phyloP scores from a whole-genome alignment of 1,139 yeast genomes.

The Diutina mesorugosa region DNA sequence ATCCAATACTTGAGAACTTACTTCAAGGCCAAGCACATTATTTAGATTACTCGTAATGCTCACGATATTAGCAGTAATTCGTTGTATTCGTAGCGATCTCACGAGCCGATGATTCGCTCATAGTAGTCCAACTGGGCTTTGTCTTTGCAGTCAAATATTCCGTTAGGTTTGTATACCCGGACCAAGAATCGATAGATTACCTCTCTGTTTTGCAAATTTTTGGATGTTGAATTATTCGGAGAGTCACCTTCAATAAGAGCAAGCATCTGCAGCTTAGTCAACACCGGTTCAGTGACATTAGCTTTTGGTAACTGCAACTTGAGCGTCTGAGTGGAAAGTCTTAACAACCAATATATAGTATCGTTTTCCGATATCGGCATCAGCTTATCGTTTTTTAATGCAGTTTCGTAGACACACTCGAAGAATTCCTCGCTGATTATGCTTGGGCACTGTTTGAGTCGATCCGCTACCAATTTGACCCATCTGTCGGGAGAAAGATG shows the following conservation, averaged over 20 bases:
- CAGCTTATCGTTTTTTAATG: background rate
- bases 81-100: background rate
- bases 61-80: background rate
- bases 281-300: background rate
- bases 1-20: constrained; percentile 81
- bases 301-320: background rate
- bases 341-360: background rate
- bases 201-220: background rate
- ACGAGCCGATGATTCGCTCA: background rate
- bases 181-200: background rate
- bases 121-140: background rate
- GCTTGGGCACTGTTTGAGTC: background rate
- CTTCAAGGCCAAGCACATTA: constrained; percentile 89
- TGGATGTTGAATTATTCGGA: background rate
- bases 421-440: background rate
- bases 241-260: background rate
- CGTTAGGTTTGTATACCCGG: background rate
- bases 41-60: constrained; percentile 25
- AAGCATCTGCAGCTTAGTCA: background rate
- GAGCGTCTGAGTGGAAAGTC: background rate
- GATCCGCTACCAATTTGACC: background rate
- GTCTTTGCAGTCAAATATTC: background rate
- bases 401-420: background rate
- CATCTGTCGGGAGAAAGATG: background rate
- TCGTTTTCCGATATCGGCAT: background rate